Evolutionary conservation across 163 green algal species (phyloP).

Genomic region (Chlorella variabilis): DNA sequence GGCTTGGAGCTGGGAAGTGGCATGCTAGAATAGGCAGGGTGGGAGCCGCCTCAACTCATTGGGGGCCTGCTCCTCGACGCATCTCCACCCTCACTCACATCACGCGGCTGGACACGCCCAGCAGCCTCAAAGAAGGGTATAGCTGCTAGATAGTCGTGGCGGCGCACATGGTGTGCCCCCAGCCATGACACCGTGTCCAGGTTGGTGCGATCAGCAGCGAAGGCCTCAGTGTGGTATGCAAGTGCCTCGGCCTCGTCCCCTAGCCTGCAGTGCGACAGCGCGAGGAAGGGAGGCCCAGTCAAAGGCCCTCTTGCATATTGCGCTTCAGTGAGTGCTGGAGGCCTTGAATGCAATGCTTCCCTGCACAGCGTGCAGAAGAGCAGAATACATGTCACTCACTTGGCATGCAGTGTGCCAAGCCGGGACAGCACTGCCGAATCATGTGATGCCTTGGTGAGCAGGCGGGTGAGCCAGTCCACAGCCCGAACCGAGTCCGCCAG

Average conservation of each 20-base stretch:
- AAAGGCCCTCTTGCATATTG: too few relatives aligned
- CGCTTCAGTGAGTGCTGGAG: too few relatives aligned
- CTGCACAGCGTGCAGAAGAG: too few relatives aligned
- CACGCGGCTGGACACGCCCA: conserved; percentile 78
- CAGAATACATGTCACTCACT: too few relatives aligned
- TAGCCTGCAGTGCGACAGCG: too few relatives aligned
- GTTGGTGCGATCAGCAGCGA: conserved; percentile 84
- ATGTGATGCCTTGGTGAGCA: conserved; percentile 74
- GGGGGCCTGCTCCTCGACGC: too few relatives aligned
- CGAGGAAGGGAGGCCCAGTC: too few relatives aligned
- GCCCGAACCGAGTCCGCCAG: conserved; percentile 62
- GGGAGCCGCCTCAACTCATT: too few relatives aligned
- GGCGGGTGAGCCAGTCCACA: conserved; percentile 84
- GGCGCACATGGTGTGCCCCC: conserved; percentile 60
- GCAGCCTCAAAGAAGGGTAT: conserved; percentile 86
- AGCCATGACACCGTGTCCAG: conserved; percentile 93
- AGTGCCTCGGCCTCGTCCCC: conserved; percentile 82
- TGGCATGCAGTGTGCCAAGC: conserved; percentile 71
- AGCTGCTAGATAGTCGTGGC: conserved; percentile 82
- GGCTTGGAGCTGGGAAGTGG: background rate
- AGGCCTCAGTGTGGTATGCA: conserved; percentile 82
- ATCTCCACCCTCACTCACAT: conserved; percentile 69
- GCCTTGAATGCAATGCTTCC: too few relatives aligned
- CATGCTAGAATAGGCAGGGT: too few relatives aligned
- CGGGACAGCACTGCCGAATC: conserved; percentile 81